Conservation (phyloP, 345 rosid genomes). For the Ceriops zippeliana region DNA sequence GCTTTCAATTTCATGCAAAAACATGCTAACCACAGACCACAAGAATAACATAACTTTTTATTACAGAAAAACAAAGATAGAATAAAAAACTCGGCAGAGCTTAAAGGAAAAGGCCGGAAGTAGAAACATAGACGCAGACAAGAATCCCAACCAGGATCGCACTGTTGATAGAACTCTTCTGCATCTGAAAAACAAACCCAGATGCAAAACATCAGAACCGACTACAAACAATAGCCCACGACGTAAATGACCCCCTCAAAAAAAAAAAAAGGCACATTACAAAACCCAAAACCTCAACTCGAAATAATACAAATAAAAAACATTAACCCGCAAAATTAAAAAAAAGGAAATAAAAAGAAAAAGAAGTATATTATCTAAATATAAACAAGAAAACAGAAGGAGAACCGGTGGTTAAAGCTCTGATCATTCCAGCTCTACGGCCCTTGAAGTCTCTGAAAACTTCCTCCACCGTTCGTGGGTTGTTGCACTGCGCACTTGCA, state of each 20-base stretch:
- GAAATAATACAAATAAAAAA: too few relatives aligned
- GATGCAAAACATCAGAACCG: background rate
- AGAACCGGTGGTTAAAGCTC: constrained; percentile 67
- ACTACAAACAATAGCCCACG: background rate
- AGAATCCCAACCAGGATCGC: constrained; percentile 75
- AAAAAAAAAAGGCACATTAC: too few relatives aligned
- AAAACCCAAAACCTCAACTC: too few relatives aligned
- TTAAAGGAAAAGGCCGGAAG: background rate
- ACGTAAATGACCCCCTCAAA: too few relatives aligned
- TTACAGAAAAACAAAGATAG: too few relatives aligned
- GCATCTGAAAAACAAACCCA: constrained; percentile 48
- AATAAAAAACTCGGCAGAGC: background rate
- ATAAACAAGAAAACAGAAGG: constrained; percentile 8
- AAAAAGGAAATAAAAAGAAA: too few relatives aligned
- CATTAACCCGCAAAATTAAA: too few relatives aligned
- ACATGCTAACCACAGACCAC: too few relatives aligned
- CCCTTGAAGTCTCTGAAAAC: constrained; percentile 76
- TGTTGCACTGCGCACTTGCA: constrained; percentile 50
- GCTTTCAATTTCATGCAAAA: too few relatives aligned
- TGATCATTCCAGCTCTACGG: constrained; percentile 70
- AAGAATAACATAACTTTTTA: too few relatives aligned
- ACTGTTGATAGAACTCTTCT: constrained; percentile 59
- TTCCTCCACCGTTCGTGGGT: constrained; percentile 69
- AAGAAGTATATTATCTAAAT: background rate
- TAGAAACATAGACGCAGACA: background rate